phyloP scores from a whole-genome alignment of 169 alveolate genomes.

The Eimeria falciformis region DNA sequence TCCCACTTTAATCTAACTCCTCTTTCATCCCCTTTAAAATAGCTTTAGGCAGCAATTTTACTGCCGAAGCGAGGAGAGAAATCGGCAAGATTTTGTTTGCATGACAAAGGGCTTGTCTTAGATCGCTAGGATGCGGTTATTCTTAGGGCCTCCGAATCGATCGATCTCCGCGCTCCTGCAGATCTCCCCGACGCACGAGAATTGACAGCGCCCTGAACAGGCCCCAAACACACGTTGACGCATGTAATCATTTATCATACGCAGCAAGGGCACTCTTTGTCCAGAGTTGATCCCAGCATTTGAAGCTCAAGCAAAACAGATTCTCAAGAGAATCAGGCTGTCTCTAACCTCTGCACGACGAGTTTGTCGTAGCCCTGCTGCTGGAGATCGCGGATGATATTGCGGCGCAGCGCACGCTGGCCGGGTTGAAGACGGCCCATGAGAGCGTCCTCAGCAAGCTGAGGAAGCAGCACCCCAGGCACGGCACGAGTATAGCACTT shows the following conservation, averaged over 20 bases:
- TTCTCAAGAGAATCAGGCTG: no score
- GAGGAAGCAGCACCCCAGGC: background rate
- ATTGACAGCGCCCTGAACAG: conserved; percentile 89
- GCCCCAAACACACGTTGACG: background rate
- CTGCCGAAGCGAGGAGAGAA: no score
- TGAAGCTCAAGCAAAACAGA: background rate
- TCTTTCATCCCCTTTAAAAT: no score
- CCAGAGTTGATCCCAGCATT: background rate
- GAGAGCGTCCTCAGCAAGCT: conserved; percentile 90
- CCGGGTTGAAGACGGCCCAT: conserved; percentile 88
- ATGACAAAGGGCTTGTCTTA: no score
- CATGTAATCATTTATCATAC: background rate
- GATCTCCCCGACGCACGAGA: conserved; percentile 86
- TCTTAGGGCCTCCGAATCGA: conserved; percentile 86
- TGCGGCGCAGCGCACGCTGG: conserved; percentile 87
- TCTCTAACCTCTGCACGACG: conserved; percentile 84
- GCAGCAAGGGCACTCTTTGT: background rate
- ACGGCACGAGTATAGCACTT: background rate
- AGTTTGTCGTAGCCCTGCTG: conserved; percentile 85
- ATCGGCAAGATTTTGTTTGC: no score
- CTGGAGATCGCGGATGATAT: conserved; percentile 86
- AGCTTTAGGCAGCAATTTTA: no score
- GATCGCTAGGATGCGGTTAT: no score
- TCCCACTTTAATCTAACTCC: no score
- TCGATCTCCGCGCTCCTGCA: conserved; percentile 91